These are phyloP conservation scores for Yarrowia galli DNA, from an alignment of 1,139 yeast species.

Conservation along the genomic window DNA sequence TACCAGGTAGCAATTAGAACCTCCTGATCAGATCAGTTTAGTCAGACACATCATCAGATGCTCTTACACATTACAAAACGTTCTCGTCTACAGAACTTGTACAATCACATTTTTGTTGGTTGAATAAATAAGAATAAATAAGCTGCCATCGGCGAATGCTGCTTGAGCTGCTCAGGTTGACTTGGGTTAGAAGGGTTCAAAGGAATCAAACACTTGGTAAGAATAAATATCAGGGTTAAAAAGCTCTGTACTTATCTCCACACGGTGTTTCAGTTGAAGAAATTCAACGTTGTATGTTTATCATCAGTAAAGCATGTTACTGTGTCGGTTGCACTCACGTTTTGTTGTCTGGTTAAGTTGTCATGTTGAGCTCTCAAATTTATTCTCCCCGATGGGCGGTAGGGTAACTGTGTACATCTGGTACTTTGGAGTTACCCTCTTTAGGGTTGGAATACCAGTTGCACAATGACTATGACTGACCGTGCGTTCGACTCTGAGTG, in stretches of 20 bases:
- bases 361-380: neutral
- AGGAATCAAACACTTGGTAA: neutral
- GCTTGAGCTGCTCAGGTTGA: neutral
- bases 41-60: no score
- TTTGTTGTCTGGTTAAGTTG: conserved; percentile 33
- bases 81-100: no score
- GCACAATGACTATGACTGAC: no score
- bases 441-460: neutral
- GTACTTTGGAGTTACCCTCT: conserved; percentile 31
- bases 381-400: conserved; percentile 17
- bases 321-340: conserved; percentile 25
- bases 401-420: conserved; percentile 25
- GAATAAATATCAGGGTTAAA: conserved; percentile 52
- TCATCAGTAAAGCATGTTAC: conserved; percentile 35
- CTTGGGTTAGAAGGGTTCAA: conserved; percentile 28
- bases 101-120: no score
- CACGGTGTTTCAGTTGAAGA: conserved; percentile 53
- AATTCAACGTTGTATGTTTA: conserved; percentile 46
- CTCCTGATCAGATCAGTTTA: no score
- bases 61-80: no score
- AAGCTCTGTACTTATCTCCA: conserved; percentile 50
- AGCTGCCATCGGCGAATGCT: no score
- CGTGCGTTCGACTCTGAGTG: neutral
- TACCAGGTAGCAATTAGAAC: no score
- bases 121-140: conserved; percentile 2